Conservation (phyloP, 2,329 filamentous ascomycete species). For the Fusarium miscanthi region DNA sequence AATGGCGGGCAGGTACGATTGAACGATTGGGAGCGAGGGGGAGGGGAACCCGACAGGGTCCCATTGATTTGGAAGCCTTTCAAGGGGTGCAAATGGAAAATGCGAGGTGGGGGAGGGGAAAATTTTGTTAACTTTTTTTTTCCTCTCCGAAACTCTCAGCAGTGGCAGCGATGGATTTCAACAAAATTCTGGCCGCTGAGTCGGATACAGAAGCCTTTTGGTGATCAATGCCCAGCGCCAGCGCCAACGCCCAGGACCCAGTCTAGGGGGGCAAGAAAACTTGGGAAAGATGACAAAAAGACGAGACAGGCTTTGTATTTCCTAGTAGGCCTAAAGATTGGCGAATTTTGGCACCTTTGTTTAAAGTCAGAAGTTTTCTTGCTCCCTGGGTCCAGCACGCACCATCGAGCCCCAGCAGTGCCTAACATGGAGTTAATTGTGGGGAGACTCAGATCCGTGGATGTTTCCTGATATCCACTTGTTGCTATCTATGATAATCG, state of each 20-base stretch:
- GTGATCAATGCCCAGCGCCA: slow-evolving; percentile 40
- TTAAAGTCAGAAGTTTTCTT: neutral
- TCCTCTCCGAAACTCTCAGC: slow-evolving; percentile 17
- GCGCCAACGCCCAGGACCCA: neutral
- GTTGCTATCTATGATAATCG: slow-evolving; percentile 14
- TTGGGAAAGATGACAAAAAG: neutral
- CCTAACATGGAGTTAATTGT: slow-evolving; percentile 35
- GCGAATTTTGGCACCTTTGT: neutral
- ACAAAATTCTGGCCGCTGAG: slow-evolving; percentile 25
- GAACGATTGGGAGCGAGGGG: slow-evolving; percentile 40
- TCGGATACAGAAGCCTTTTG: slow-evolving; percentile 30
- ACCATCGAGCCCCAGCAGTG: slow-evolving; percentile 30
- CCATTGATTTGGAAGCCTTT: slow-evolving; percentile 13
- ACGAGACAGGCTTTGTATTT: neutral
- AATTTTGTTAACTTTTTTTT: slow-evolving; percentile 37
- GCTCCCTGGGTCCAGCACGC: slow-evolving; percentile 15
- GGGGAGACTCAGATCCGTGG: slow-evolving; percentile 18
- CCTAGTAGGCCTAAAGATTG: neutral
- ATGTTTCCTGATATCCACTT: slow-evolving; percentile 21
- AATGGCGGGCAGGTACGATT: slow-evolving; percentile 38
- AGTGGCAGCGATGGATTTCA: slow-evolving; percentile 29
- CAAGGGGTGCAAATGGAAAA: slow-evolving; percentile 21
- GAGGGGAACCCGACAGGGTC: slow-evolving; percentile 38
- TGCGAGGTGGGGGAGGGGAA: slow-evolving; percentile 32
- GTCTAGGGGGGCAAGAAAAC: neutral